Evolutionary conservation across 1,139 yeast genomes (phyloP).

Genomic region (Hyphopichia pseudoburtonii): DNA sequence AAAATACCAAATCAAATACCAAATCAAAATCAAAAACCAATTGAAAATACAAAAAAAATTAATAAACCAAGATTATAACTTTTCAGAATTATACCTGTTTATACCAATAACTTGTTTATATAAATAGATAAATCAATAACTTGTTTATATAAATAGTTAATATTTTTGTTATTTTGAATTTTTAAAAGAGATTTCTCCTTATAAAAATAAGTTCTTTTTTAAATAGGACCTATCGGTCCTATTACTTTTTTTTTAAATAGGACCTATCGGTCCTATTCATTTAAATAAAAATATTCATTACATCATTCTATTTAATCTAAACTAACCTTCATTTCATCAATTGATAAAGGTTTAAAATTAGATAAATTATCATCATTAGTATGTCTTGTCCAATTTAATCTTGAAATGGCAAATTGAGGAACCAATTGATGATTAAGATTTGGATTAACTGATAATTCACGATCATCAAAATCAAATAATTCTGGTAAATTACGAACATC

Average conservation of each 20-base stretch:
- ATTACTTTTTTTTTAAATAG: too few species aligned
- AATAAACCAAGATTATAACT: constrained; percentile 35
- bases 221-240: too few species aligned
- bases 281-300: neutral
- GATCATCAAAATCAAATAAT: constrained; percentile 50
- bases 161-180: too few species aligned
- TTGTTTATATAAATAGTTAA: too few species aligned
- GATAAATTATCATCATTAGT: constrained; percentile 22
- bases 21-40: constrained; percentile 5
- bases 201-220: too few species aligned
- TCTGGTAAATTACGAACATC: constrained; percentile 45
- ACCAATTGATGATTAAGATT: constrained; percentile 34
- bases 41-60: constrained; percentile 16
- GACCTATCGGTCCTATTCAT: too few species aligned
- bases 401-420: constrained; percentile 38
- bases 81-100: too few species aligned
- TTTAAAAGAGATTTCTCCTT: too few species aligned
- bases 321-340: constrained; percentile 35
- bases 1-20: constrained; percentile 15
- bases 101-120: too few species aligned
- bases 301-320: constrained; percentile 25
- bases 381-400: constrained; percentile 21
- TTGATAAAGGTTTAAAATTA: constrained; percentile 35
- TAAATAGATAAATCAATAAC: too few species aligned
- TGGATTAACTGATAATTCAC: constrained; percentile 45